phyloP scores from a whole-genome alignment of 2,329 filamentous ascomycete genomes.

The Cadophora sp. region DNA sequence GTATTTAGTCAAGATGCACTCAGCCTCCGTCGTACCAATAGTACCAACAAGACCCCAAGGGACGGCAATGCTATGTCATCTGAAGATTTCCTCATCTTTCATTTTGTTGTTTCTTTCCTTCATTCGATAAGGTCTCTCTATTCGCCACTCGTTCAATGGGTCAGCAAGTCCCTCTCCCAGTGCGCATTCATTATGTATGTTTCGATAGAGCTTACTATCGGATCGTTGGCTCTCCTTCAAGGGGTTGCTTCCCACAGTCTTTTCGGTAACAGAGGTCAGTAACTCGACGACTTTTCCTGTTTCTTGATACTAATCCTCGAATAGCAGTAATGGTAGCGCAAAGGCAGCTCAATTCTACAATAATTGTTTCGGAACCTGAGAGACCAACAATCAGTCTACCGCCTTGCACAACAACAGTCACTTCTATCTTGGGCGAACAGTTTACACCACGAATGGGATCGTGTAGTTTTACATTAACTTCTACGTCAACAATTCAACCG shows the following conservation, averaged over 20 bases:
- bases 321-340: background rate
- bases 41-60: constrained; percentile 10
- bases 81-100: constrained; percentile 5
- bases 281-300: background rate
- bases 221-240: constrained; percentile 32
- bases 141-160: constrained; percentile 20
- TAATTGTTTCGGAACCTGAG: background rate
- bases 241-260: constrained; percentile 24
- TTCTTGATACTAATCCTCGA: background rate
- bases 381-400: background rate
- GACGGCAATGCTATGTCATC: constrained; percentile 18
- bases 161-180: constrained; percentile 5
- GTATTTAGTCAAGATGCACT: constrained; percentile 24
- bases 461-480: constrained; percentile 10
- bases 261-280: constrained; percentile 21
- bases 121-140: constrained; percentile 18
- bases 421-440: constrained; percentile 16
- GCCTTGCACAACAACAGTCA: constrained; percentile 19
- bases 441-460: background rate
- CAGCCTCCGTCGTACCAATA: constrained; percentile 21
- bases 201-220: constrained; percentile 24
- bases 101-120: constrained; percentile 22
- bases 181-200: constrained; percentile 35
- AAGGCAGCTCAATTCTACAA: background rate
- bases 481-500: constrained; percentile 14